Evolutionary conservation across 2,329 filamentous ascomycete species (phyloP).

Genomic region (Colletotrichum musae): DNA sequence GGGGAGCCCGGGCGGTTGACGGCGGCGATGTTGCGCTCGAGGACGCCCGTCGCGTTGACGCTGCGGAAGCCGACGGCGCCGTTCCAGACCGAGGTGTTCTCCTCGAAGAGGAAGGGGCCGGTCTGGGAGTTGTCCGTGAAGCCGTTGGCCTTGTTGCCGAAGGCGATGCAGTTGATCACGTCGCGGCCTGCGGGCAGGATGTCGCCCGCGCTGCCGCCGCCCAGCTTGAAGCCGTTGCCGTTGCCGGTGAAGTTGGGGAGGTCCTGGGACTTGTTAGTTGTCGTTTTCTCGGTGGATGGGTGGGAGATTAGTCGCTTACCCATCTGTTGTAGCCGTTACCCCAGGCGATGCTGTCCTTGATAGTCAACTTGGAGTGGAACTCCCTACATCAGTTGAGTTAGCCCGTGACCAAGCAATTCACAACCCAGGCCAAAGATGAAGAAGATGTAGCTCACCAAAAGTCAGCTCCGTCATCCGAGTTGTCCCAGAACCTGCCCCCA

Average conservation of each 20-base stretch:
- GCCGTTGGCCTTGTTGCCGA: slow-evolving; percentile 58
- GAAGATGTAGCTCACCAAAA: slow-evolving; percentile 45
- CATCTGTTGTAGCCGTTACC: slow-evolving; percentile 62
- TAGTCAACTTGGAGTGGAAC: slow-evolving; percentile 56
- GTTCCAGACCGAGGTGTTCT: slow-evolving; percentile 32
- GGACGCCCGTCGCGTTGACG: slow-evolving; percentile 33
- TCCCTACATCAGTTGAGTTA: slow-evolving; percentile 33
- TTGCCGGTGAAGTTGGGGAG: slow-evolving; percentile 53
- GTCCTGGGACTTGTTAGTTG: not conserved
- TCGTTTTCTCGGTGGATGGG: fast-evolving
- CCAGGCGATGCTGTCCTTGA: slow-evolving; percentile 61
- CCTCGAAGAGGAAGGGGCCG: slow-evolving; percentile 27
- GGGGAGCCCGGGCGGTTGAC: slow-evolving; percentile 22
- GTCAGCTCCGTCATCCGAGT: slow-evolving; percentile 62
- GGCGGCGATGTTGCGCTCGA: slow-evolving; percentile 37
- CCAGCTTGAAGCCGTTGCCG: slow-evolving; percentile 65
- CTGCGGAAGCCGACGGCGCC: slow-evolving; percentile 33
- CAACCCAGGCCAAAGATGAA: no score
- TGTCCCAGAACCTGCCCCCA: slow-evolving; percentile 60
- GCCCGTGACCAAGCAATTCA: no score
- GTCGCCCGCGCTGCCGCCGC: slow-evolving; percentile 52
- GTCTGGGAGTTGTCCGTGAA: slow-evolving; percentile 57
- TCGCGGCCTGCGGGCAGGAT: slow-evolving; percentile 58
- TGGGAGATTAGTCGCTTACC: slow-evolving; percentile 38
- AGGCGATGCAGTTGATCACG: slow-evolving; percentile 61